Evolutionary conservation across 306 rosid genomes (phyloP), one percentile per base, ranked within the genome.

Genomic region (Vigna mungo): DNA sequence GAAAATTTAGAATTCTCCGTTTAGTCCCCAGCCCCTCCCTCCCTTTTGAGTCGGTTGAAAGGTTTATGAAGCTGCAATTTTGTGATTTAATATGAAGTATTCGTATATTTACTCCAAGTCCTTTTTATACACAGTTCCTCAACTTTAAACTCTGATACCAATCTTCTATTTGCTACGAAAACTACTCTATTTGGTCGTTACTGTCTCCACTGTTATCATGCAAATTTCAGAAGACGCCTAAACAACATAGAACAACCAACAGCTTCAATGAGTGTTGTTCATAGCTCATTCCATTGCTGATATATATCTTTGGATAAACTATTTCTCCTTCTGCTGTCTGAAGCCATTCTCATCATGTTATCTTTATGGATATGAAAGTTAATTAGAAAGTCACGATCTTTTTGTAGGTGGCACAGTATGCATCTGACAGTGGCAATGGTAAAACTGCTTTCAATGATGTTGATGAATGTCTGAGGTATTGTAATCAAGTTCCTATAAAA

Each of bases 381-480:
- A 78, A 54, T 60, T 74, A 68, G 30, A 30, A 25, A 30, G 60
- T 41, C 43, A 62, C 78, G 64, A 77, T 83, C 77, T 67, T 64
- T 61, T 73, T 23, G 60, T 73, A 92, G 99, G 91, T 95, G 75
- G 97, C 94, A 2, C 99, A 88, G 65, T 90, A 92, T 81, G 99
- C 97, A 76, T 89, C 90, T 20, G 94, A 95, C 53, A 76, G 84
- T 71, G 97, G 93, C 71, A 85, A 88, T 79, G 97, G 95, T 44
- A 88, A 88, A 78, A 60, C 82, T 69, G 96, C 97, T 10, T 82
- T 72, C 14, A 73, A 82, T 69, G 76, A 72, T 68, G 97, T 95
- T 11, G 96, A 92, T 81, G 92, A 88, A 70, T 92, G 97, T 76
- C 91, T 95, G 79, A 90, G 97, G 98, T 93, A 86, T 73, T 54